Conservation (phyloP, 2,329 filamentous ascomycete genomes). For the Drechslera avenae region DNA sequence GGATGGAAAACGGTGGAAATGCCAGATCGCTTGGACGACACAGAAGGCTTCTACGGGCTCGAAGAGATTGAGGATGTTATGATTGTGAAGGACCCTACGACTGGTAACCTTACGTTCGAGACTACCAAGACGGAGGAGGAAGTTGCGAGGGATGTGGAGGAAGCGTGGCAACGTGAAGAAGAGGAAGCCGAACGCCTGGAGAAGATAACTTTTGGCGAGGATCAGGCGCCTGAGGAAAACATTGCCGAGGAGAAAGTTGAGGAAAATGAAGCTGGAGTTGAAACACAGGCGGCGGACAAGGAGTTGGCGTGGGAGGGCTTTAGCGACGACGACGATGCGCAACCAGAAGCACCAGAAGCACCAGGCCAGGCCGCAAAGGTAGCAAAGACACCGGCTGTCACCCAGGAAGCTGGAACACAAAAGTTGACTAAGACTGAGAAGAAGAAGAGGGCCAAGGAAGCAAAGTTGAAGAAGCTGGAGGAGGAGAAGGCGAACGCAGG, state of each 20-base stretch:
- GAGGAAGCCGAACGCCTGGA: conserved; percentile 28
- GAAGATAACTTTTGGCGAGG: conserved; percentile 27
- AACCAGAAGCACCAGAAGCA: background rate
- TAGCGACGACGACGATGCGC: conserved; percentile 23
- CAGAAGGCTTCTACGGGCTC: conserved; percentile 90
- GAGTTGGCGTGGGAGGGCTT: conserved; percentile 37
- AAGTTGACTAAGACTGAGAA: conserved; percentile 22
- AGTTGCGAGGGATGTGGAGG: conserved; percentile 29
- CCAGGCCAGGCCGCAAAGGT: background rate
- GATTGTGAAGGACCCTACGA: conserved; percentile 64
- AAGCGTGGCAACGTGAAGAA: conserved; percentile 28
- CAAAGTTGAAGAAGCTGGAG: conserved; percentile 29
- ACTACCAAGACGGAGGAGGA: conserved; percentile 38
- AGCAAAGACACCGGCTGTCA: conserved; percentile 37
- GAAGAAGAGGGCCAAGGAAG: conserved; percentile 19
- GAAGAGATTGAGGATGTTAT: conserved; percentile 93
- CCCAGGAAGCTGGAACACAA: conserved; percentile 25
- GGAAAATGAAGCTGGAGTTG: background rate
- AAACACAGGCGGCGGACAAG: conserved; percentile 9
- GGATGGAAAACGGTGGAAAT: conserved; percentile 68
- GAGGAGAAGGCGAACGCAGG: conserved; percentile 34
- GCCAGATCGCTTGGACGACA: conserved; percentile 81
- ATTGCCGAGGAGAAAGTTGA: background rate
- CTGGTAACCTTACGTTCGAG: conserved; percentile 56
- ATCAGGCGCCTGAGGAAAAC: conserved; percentile 12